These are phyloP conservation scores for Musa beccarii DNA, from an alignment of 176 grass and related monocot species.

Conservation along the genomic window DNA sequence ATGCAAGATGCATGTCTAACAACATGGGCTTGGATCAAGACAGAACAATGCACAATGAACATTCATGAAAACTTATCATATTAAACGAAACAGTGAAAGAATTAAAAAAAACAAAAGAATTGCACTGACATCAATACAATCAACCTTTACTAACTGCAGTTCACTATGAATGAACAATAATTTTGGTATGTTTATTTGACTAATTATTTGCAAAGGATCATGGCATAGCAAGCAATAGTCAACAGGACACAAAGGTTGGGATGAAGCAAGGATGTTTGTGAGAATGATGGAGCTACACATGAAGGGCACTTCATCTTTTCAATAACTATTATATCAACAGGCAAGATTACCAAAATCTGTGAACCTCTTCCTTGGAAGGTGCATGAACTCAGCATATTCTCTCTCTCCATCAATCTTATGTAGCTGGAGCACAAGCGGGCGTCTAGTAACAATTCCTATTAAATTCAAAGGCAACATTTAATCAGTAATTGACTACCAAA, in stretches of 20 bases:
- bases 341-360: conserved; percentile 81
- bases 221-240: neutral
- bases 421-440: conserved; percentile 85
- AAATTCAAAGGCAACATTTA: neutral
- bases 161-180: neutral
- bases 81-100: neutral
- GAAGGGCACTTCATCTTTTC: too few species aligned
- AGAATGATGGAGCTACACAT: neutral
- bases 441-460: conserved; percentile 88
- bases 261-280: neutral
- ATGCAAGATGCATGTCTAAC: too few species aligned
- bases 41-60: too few species aligned
- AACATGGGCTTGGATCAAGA: too few species aligned
- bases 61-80: too few species aligned
- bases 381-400: conserved; percentile 97
- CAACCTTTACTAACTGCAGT: neutral
- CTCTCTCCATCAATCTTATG: conserved; percentile 82
- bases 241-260: neutral
- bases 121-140: neutral
- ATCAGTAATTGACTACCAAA: neutral
- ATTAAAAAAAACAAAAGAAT: neutral
- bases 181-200: neutral
- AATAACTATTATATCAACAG: neutral
- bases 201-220: neutral
- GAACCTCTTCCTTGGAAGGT: conserved; percentile 85